A percentile compares a stretch with the other conserved stretches of the same genome.
Conservation (phyloP, 2,329 filamentous ascomycete species). For the Aplosporella prunicola region DNA sequence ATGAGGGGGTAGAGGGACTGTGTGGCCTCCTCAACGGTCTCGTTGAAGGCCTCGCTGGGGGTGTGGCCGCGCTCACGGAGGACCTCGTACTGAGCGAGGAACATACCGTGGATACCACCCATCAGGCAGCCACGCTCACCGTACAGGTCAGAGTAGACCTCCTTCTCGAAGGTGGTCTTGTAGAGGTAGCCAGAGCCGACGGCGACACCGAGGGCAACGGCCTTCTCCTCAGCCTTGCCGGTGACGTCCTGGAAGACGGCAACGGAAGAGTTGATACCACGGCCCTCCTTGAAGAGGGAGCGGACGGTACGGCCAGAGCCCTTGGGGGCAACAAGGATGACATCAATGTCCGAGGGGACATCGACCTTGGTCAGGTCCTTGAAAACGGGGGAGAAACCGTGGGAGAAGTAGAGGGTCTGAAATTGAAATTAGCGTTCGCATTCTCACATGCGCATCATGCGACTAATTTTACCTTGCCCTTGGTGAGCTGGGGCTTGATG, state of each 20-base stretch:
- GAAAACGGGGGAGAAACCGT: slow-evolving; percentile 99
- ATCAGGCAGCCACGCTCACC: slow-evolving; percentile 99
- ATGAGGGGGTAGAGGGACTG: slow-evolving; percentile 97
- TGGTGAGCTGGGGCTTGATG: slow-evolving; percentile 95
- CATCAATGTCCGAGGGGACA: slow-evolving; percentile 88
- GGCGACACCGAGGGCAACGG: slow-evolving; percentile 89
- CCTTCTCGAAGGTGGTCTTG: slow-evolving; percentile 99
- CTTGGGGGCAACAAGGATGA: slow-evolving; percentile 99
- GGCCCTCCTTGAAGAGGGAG: slow-evolving; percentile 96
- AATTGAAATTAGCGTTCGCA: slow-evolving; percentile 15
- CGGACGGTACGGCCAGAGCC: slow-evolving; percentile 97
- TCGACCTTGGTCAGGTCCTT: slow-evolving; percentile 99
- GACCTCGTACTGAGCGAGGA: slow-evolving; percentile 99
- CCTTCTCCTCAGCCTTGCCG: slow-evolving; percentile 96
- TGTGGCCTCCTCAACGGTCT: slow-evolving; percentile 99
- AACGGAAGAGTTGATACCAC: slow-evolving; percentile 98
- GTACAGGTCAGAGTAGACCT: slow-evolving; percentile 99
- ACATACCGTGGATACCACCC: slow-evolving; percentile 99
- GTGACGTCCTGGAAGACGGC: slow-evolving; percentile 98
- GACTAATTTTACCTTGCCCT: slow-evolving; percentile 73
- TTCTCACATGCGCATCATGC: not conserved
- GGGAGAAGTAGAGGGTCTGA: slow-evolving; percentile 98
- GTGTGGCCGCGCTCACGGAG: slow-evolving; percentile 97
- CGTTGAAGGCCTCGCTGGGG: slow-evolving; percentile 98
- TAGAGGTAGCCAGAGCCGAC: slow-evolving; percentile 98